Base-by-base conservation (phyloP, 352 stramenopile genomes). In the Globisporangium okanoganense region DNA sequence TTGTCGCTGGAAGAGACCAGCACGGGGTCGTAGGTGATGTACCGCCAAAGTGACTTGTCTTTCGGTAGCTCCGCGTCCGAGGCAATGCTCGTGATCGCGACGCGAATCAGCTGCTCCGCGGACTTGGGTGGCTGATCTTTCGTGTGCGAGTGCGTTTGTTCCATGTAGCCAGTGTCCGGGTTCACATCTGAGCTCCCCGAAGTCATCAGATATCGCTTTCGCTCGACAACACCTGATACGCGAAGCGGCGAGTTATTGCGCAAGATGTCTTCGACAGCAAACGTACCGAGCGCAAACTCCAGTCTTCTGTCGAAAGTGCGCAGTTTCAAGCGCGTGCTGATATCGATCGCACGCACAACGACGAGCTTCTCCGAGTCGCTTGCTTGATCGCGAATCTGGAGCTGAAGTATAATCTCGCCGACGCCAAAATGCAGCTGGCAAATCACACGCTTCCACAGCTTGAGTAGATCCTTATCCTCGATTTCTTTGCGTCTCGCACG, bases 181-280 rank as follows among this genome's bases (percentile, higher is more conserved):
- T 45, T 58, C 24, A 48, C 29, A 9, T 62, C 50, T 5, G 75
- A 70, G 51, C 79, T 79, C 3, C 81, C 83, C 9, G 83, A 92
- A 33, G 77, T 79, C 65, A 92, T 78, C 5, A 92, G 61, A 36
- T 79, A 87, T 29, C 78, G 65, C 45, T 77, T 85, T 20, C 56
- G 41, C 49, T 68, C 62, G 14, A 63, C 49, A 7, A 38, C 48
- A 43, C 7, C 44, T 36, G 41, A 60, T 13, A 18, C 18, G 16
- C 27, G 29, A 18, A 35, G 36, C 20, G 52, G 20, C 10, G 24
- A 27, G 16, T 36, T 49, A 27, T 45, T 73, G 18, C 81, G 75
- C n/a, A 84, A 40, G 63, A 85, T 79, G 49, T 95, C 83, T 72
- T 93, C 82, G 18, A 93, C 74, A 3, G 76, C 72, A 41, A 93